Base-by-base conservation (phyloP, 306 rosid species). In the Citrullus colocynthis region DNA sequence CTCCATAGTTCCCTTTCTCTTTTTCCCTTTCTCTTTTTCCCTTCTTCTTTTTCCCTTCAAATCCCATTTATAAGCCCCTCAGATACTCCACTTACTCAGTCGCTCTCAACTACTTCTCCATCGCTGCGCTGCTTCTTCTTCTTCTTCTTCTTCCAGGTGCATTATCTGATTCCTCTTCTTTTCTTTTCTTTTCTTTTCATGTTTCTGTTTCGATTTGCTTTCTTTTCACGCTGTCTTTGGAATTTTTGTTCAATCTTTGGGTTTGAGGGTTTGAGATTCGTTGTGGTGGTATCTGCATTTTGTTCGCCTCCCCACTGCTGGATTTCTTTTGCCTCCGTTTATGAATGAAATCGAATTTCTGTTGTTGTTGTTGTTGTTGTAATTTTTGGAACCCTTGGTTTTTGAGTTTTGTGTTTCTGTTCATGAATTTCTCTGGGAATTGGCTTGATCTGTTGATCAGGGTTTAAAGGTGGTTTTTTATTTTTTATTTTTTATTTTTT, bases 141-240 rank as follows among this genome's bases (percentile, higher is more conserved):
- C 6, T 2, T 61, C 24, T 17, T 7, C 57, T 17, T 17, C 57
- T 15, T 52, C 6, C 78, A 86, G 96, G 96, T 92, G 70, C 79
- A 55, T 78, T 80, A n/a, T 56, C 58, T 54, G 0, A 15, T 34
- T 78, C 36, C 4, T 32, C 1, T 32, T 32, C 36, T 32, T 3
- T 32, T 32, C 36, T 32, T 28, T 48, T 61, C 69, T 83, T 82
- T 18, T 59, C 16, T 2, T 61, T 80, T 75, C 2, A 0, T 16
- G 52, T 8, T 56, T 49, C 80, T 49, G 54, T 73, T 60, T 52
- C 39, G 70, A 56, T 69, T 41, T 75, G 73, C 54, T 24, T 59
- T 56, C 34, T 55, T 80, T 45, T 76, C 11, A 55, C 78, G 8
- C 8, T 2, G 63, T 37, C 0, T 48, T 3, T 44, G 37, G 7